Evolutionary conservation across 2,329 filamentous ascomycete species (phyloP), one percentile per base, ranked within the genome.

Genomic region (Fusarium oxysporum): DNA sequence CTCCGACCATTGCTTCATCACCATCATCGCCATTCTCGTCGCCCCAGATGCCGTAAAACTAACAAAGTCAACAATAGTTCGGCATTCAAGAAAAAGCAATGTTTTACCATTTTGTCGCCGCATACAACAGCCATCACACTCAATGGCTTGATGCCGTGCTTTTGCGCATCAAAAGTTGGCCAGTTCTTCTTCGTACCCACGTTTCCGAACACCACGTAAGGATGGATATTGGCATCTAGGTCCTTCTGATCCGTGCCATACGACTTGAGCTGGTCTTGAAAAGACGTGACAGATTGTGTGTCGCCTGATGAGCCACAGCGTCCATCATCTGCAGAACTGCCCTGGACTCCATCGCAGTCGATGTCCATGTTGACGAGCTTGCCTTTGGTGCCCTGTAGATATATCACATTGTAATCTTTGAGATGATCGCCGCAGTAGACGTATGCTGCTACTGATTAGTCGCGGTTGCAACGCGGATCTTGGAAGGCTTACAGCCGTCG

Each of bases 1-100:
- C 89, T 41, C 89, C 89, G 1, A 88, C 85, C 70, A 87, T 80
- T 30, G 86, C 81, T 57, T 83, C 76, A 11, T 77, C 65, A 5
- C 85, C 83, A 55, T 86, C 85, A 53, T 85, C 87, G 47, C 88
- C 89, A 68, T 91, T 91, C 38, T 86, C 86, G 70, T 91, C 89
- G 25, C 88, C 89, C 89, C 88, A 91, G 55, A 91, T 80, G 16
- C 88, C 89, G 75, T 91, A 91, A 70, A 85, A 82, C 85, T 87
- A 55, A 1, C 11, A 45, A 16, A 3, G 30, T 69, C n/a, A 60
- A 5, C 8, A 17, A 10, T 10, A 4, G 4, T 19, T 33, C 2
- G 2, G 25, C 19, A 5, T 5, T 25, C 3, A 14, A 19, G 10
- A 9, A 16, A 23, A 21, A 4, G 1, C 2, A 6, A 12, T 30